Conservation (phyloP, 179 eudicot genomes). For the Corrigiola litoralis region DNA sequence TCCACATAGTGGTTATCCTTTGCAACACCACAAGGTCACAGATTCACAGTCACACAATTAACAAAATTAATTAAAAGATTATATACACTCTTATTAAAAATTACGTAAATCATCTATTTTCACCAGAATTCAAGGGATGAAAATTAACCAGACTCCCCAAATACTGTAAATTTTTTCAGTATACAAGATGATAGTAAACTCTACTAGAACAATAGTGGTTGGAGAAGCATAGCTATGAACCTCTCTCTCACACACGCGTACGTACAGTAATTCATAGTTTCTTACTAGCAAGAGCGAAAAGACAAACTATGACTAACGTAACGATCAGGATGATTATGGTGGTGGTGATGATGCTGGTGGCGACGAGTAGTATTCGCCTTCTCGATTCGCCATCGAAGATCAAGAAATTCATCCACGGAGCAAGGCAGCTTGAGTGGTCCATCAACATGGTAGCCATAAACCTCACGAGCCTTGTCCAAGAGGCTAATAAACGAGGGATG, state of each 20-base stretch:
- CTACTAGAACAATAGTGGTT: not conserved
- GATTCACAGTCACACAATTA: too few species aligned
- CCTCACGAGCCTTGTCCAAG: conserved; percentile 42
- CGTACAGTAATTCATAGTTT: not conserved
- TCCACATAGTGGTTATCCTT: too few species aligned
- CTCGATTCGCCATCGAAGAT: conserved; percentile 40
- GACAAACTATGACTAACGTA: conserved; percentile 18
- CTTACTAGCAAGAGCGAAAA: conserved; percentile 23
- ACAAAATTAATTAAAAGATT: too few species aligned
- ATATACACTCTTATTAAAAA: too few species aligned
- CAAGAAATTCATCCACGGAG: conserved; percentile 43
- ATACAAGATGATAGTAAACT: too few species aligned
- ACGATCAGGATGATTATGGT: conserved; percentile 13
- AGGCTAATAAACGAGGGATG: conserved; percentile 32
- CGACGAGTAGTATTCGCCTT: conserved; percentile 12
- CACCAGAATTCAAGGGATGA: too few species aligned
- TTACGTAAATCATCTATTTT: too few species aligned
- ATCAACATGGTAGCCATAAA: conserved; percentile 38
- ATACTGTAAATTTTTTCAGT: too few species aligned
- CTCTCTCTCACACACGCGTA: conserved; percentile 17
- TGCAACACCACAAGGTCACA: too few species aligned
- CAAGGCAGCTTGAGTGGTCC: conserved; percentile 47
- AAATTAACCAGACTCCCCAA: too few species aligned
- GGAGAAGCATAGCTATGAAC: conserved; percentile 15
- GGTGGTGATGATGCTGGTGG: conserved; percentile 12